Percentiles rank a stretch among this genome's conserved stretches.
These are phyloP conservation scores for Heliocybe sulcata DNA, from an alignment of 1,284 basidiomycete genomes.

Conservation along the genomic window DNA sequence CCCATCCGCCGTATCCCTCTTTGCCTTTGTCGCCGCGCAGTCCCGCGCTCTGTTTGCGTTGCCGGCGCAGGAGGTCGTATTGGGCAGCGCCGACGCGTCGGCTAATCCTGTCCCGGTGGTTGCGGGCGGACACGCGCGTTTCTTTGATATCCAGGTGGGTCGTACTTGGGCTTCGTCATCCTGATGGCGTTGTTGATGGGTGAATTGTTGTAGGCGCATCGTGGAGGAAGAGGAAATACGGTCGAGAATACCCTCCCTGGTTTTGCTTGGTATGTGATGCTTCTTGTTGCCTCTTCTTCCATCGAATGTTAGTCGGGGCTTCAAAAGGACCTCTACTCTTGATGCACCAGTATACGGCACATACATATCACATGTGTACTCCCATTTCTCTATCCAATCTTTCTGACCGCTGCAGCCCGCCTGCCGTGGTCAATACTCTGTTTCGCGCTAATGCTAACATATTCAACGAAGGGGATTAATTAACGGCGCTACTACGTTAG, in stretches of 20 bases:
- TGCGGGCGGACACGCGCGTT: not conserved
- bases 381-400: too few relatives aligned
- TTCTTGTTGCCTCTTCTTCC: not conserved
- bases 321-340: constrained; percentile 2
- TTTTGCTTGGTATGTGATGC: constrained; percentile 59
- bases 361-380: too few relatives aligned
- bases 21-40: not conserved
- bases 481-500: constrained; percentile 67
- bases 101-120: not conserved
- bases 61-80: not conserved
- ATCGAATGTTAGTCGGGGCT: not conserved
- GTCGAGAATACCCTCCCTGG: constrained; percentile 64
- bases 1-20: not conserved
- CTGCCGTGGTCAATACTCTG: too few relatives aligned
- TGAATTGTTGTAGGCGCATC: constrained; percentile 50
- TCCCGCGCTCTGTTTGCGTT: not conserved
- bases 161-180: not conserved
- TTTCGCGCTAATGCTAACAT: too few relatives aligned
- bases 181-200: too few relatives aligned
- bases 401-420: too few relatives aligned
- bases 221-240: constrained; percentile 68
- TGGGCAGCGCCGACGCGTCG: not conserved
- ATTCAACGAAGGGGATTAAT: constrained; percentile 49
- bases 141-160: not conserved
- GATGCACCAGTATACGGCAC: too few relatives aligned